Conservation (phyloP, 805 yeast genomes). For the Ogataea corticis region DNA sequence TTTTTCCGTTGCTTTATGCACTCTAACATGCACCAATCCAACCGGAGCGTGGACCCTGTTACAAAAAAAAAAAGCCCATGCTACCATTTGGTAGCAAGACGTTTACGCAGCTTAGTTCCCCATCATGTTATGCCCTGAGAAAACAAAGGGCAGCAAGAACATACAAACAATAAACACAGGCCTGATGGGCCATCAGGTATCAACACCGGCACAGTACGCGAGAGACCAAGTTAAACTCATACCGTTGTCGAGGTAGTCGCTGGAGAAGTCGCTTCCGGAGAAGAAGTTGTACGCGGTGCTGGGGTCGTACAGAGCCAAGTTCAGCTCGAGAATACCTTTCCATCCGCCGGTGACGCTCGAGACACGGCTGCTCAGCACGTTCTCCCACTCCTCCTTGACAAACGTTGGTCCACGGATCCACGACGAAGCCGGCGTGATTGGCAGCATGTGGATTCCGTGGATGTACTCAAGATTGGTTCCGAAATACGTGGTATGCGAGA, state of each 20-base stretch:
- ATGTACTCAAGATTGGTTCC: slow-evolving; percentile 57
- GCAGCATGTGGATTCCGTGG: slow-evolving; percentile 77
- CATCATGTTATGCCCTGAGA: too few species aligned
- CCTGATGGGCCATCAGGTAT: background rate
- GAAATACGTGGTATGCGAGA: slow-evolving; percentile 66
- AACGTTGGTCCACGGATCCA: slow-evolving; percentile 56
- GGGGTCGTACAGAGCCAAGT: slow-evolving; percentile 76
- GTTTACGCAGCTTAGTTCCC: too few species aligned
- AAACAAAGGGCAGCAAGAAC: background rate
- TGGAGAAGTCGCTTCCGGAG: slow-evolving; percentile 52
- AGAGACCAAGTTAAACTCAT: slow-evolving; percentile 88
- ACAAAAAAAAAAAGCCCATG: too few species aligned
- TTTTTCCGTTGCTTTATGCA: too few species aligned
- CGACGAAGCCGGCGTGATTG: slow-evolving; percentile 65
- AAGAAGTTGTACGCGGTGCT: slow-evolving; percentile 62
- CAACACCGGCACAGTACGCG: slow-evolving; percentile 62
- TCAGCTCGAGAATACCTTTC: slow-evolving; percentile 74
- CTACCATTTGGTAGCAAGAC: too few species aligned
- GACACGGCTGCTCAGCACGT: slow-evolving; percentile 47
- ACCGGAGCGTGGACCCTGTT: too few species aligned
- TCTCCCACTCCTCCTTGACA: slow-evolving; percentile 68
- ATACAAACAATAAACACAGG: background rate
- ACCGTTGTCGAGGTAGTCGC: slow-evolving; percentile 70
- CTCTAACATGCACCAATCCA: too few species aligned
- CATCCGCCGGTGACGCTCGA: slow-evolving; percentile 65